Conservation (phyloP, 257 asterid genomes). For the Capsicum chinense region DNA sequence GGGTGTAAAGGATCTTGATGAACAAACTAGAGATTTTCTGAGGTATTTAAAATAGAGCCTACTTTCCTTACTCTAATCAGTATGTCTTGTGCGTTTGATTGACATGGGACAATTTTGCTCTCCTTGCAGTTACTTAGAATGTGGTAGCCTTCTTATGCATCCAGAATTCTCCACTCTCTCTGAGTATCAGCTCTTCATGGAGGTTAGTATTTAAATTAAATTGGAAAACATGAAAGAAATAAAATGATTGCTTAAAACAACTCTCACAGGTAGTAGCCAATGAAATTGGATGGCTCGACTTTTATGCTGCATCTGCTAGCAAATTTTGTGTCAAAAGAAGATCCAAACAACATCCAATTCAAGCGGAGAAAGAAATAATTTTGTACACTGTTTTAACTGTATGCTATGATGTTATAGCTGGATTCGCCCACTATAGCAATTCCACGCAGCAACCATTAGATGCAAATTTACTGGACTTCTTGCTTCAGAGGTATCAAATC, state of each 20-base stretch:
- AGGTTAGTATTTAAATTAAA: slow-evolving; percentile 50
- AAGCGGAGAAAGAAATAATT: slow-evolving; percentile 74
- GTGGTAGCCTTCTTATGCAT: slow-evolving; percentile 66
- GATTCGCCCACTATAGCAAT: slow-evolving; percentile 72
- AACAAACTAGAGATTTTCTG: slow-evolving; percentile 60
- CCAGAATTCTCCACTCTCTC: slow-evolving; percentile 67
- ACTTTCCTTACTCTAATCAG: slow-evolving; percentile 22
- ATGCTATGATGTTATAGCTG: slow-evolving; percentile 77
- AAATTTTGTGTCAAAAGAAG: slow-evolving; percentile 52
- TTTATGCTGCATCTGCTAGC: slow-evolving; percentile 55
- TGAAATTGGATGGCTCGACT: slow-evolving; percentile 85
- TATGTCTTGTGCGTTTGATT: slow-evolving; percentile 24
- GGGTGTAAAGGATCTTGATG: slow-evolving; percentile 65
- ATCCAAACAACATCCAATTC: slow-evolving; percentile 57
- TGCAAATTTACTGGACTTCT: slow-evolving; percentile 59
- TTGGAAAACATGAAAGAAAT: neutral
- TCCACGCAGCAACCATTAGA: slow-evolving; percentile 63
- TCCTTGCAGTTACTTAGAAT: slow-evolving; percentile 69
- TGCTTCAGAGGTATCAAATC: slow-evolving; percentile 66
- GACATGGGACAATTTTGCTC: slow-evolving; percentile 27
- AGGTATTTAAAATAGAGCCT: slow-evolving; percentile 47
- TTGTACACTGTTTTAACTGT: slow-evolving; percentile 61
- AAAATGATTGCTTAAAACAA: slow-evolving; percentile 29
- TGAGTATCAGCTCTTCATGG: slow-evolving; percentile 77
- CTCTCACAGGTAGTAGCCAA: slow-evolving; percentile 62